phyloP scores from a whole-genome alignment of 208 protist genomes.

The Acanthamoeba culbertsoni region DNA sequence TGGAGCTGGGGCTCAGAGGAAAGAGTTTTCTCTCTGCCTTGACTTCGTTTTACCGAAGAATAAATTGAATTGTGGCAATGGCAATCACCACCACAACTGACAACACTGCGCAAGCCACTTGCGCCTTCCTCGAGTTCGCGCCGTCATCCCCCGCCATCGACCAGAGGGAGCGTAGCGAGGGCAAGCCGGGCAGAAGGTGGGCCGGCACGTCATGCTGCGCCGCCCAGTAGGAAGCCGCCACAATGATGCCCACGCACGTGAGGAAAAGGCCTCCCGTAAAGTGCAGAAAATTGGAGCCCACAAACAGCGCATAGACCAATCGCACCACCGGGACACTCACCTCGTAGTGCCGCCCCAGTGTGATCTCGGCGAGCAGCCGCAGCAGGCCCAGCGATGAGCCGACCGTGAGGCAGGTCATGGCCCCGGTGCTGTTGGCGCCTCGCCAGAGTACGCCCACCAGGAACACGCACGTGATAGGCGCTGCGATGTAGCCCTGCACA shows the following conservation, averaged over 20 bases:
- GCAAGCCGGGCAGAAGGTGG: not conserved
- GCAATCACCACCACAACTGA: not conserved
- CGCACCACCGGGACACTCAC: not conserved
- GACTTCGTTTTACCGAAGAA: not conserved
- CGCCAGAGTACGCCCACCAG: conserved; percentile 6
- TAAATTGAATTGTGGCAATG: not conserved
- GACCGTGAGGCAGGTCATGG: conserved; percentile 14
- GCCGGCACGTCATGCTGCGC: too few species aligned
- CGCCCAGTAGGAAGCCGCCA: not conserved
- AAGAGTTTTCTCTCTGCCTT: not conserved
- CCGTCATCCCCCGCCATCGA: too few species aligned
- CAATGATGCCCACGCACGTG: not conserved
- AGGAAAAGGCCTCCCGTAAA: not conserved
- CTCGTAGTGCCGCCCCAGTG: not conserved
- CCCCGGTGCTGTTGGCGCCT: conserved; percentile 10
- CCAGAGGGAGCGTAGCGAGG: not conserved
- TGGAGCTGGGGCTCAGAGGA: not conserved
- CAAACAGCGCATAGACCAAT: not conserved
- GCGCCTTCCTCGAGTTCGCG: too few species aligned
- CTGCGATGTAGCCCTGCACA: conserved; percentile 28
- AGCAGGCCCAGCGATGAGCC: not conserved
- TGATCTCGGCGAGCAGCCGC: not conserved
- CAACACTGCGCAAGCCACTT: not conserved
- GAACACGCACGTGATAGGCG: conserved; percentile 21
- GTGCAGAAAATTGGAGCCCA: conserved; percentile 28